Evolutionary conservation across 176 grass and related monocot species (phyloP), one percentile per base, ranked within the genome.

Genomic region (Pontederia crassipes): DNA sequence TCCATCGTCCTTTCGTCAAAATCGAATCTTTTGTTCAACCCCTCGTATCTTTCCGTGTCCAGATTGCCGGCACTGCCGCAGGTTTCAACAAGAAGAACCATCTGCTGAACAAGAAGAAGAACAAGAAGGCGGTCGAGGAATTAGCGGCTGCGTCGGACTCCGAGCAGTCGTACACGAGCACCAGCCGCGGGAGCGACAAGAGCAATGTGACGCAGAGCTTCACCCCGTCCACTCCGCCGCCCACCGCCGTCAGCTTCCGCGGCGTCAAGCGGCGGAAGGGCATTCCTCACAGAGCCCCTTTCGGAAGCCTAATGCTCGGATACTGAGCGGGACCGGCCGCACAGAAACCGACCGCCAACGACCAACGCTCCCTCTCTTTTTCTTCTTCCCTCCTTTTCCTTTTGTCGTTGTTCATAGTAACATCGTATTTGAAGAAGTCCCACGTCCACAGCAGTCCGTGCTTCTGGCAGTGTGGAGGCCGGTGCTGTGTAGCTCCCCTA

Each of bases 231-330:
- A 86, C 86, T 32, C 80, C 80, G 55, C 77, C 80, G 59, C 68
- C 80, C 47, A 46, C 58, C 67, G 74, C 74, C 76, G 66, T 50
- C 71, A 77, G 82, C 46, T 48, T 62, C 27, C 63, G 86, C 17
- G 54, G 67, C 15, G 77, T 62, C 55, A 90, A 90, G 74, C 77
- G 92, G 69, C 81, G 92, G 56, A 96, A 96, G 79, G 92, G 92
- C 70, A 62, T 96, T 28, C 92, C 92, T 14, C 92, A 82, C 74
- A 82, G 92, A 32, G 85, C 92, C 16, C 83, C 92, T 29, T 90
- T 96, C 52, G 87, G 92, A 65, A 86, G 80, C 80, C 83, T 87
- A 67, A 74, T 84, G 58, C 59, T 83, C 56, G 86, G 86, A 55
- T 70, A 72, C 70, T 86, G 86, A 15, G 10, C 14, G 29, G 4